These are phyloP conservation scores for Irpex sp. DNA, from an alignment of 1,284 basidiomycete genomes.

Conservation along the genomic window DNA sequence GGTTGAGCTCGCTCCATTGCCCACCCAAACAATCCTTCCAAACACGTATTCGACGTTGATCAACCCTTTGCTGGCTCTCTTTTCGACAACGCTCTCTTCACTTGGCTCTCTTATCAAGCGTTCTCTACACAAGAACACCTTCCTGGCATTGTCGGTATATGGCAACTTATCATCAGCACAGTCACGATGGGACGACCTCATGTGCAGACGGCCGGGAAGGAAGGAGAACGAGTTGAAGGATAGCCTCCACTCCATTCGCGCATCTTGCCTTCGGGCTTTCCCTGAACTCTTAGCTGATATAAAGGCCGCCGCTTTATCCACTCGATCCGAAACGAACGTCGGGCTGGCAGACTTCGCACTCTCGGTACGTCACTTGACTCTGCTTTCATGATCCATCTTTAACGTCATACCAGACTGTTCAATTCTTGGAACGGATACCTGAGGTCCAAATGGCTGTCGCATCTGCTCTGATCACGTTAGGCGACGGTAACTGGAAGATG, in stretches of 20 bases:
- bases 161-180: constrained; percentile 52
- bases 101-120: constrained; percentile 72
- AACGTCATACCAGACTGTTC: constrained; percentile 46
- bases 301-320: constrained; percentile 52
- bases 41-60: constrained; percentile 60
- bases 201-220: constrained; percentile 41
- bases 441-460: constrained; percentile 64
- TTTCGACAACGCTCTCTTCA: constrained; percentile 57
- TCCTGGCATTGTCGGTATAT: constrained; percentile 73
- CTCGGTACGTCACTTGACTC: constrained; percentile 39
- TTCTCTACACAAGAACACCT: constrained; percentile 79
- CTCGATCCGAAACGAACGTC: constrained; percentile 49
- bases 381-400: not conserved
- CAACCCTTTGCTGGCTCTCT: constrained; percentile 57
- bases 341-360: constrained; percentile 60
- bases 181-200: constrained; percentile 62
- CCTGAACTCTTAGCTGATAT: constrained; percentile 77
- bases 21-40: constrained; percentile 41
- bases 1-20: constrained; percentile 56
- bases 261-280: constrained; percentile 71
- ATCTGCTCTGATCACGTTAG: constrained; percentile 60
- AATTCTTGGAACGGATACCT: constrained; percentile 65
- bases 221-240: constrained; percentile 71
- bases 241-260: constrained; percentile 56
- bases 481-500: constrained; percentile 87